Conservation (phyloP, 78 protist species). For the Monocercomonoides exilis region DNA sequence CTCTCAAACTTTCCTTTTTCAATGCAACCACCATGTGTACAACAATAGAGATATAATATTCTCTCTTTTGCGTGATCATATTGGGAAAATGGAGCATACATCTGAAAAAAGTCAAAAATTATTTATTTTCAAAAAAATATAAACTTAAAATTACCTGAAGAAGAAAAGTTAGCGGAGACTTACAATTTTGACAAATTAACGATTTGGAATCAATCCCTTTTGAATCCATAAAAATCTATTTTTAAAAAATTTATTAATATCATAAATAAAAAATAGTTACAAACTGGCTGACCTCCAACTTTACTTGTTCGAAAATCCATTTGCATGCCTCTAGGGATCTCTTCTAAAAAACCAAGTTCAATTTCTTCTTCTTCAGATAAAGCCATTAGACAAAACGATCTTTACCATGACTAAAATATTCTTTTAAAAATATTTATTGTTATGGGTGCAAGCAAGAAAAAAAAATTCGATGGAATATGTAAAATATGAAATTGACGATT, state of each 20-base stretch:
- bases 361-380: too few species aligned
- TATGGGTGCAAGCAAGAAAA: too few species aligned
- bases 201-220: not conserved
- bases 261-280: not conserved
- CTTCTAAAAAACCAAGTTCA: not conserved
- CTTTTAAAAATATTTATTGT: too few species aligned
- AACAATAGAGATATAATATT: not conserved
- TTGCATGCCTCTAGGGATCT: not conserved
- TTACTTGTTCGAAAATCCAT: not conserved
- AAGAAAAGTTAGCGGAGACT: not conserved
- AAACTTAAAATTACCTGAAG: not conserved
- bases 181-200: not conserved
- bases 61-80: not conserved
- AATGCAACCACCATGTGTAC: not conserved
- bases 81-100: not conserved
- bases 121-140: not conserved
- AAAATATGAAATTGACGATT: too few species aligned
- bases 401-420: too few species aligned
- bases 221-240: too few species aligned
- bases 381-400: too few species aligned
- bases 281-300: not conserved
- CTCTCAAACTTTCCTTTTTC: not conserved
- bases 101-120: not conserved
- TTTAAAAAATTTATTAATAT: not conserved
- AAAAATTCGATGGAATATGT: too few species aligned